Percentiles rank a stretch among this genome's conserved stretches.
Conservation (phyloP, 768 basidiomycete genomes). For the Rhodotorula taiwanensis region DNA sequence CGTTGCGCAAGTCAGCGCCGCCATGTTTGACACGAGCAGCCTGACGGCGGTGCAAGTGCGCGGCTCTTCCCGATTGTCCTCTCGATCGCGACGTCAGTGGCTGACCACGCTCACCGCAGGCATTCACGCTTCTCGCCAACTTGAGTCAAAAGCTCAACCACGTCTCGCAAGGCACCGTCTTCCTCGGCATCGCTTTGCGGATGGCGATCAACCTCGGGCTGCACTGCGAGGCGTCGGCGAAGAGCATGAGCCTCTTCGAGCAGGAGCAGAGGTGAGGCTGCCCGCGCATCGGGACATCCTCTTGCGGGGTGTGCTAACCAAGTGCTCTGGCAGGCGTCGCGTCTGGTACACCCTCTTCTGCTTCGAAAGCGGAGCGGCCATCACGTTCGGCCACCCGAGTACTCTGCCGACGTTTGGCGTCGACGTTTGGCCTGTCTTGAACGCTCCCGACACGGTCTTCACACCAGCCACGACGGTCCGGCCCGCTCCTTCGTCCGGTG, state of each 20-base stretch:
- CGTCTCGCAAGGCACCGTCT: background rate
- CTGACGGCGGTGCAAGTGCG: conserved; percentile 5
- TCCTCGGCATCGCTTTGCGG: conserved; percentile 4
- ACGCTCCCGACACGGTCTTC: background rate
- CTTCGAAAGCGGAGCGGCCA: background rate
- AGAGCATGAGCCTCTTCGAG: background rate
- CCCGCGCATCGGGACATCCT: too few species aligned
- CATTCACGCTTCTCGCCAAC: conserved; percentile 1
- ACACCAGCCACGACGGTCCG: background rate
- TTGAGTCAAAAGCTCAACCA: conserved; percentile 8
- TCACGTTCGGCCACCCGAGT: conserved; percentile 4
- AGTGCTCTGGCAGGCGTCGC: background rate
- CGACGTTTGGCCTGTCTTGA: background rate
- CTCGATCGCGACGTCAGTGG: background rate
- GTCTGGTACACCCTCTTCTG: background rate
- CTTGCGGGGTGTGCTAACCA: too few species aligned
- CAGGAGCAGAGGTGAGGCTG: conserved; percentile 5
- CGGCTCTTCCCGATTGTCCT: too few species aligned
- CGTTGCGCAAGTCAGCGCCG: background rate
- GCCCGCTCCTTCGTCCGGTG: background rate
- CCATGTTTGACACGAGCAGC: background rate
- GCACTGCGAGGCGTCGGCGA: background rate
- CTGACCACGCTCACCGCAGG: background rate
- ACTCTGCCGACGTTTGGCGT: conserved; percentile 1
- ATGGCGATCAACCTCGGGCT: conserved; percentile 13